phyloP scores from a whole-genome alignment of 2,329 filamentous ascomycete species.

The Neonectria ditissima region DNA sequence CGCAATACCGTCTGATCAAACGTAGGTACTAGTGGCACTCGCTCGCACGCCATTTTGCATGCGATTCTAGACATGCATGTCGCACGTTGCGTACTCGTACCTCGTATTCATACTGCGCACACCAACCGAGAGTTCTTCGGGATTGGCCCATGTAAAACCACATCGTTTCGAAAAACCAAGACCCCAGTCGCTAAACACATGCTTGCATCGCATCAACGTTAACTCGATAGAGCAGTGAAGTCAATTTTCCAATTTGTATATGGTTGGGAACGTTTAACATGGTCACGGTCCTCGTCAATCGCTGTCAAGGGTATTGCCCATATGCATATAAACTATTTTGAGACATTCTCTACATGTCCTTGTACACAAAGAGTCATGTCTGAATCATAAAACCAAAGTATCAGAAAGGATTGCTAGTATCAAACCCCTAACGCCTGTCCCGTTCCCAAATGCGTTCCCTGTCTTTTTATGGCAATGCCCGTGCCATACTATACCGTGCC shows the following conservation, averaged over 20 bases:
- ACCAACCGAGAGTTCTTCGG: neutral
- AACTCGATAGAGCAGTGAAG: neutral
- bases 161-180: neutral
- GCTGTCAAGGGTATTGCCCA: slow-evolving; percentile 13
- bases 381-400: slow-evolving; percentile 14
- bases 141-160: neutral
- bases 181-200: neutral
- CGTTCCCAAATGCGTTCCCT: slow-evolving; percentile 32
- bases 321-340: slow-evolving; percentile 2
- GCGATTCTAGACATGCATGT: neutral
- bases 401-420: neutral
- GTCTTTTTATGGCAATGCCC: slow-evolving; percentile 31
- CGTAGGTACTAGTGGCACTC: neutral
- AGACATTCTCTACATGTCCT: slow-evolving; percentile 3
- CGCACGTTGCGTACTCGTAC: neutral
- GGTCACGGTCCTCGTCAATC: slow-evolving; percentile 6
- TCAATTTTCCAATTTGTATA: slow-evolving; percentile 5
- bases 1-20: neutral
- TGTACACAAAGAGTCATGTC: neutral
- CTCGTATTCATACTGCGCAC: neutral
- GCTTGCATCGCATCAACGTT: neutral
- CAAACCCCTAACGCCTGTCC: slow-evolving; percentile 33
- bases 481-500: slow-evolving; percentile 21
- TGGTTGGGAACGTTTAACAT: neutral
- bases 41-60: neutral